Percentiles rank a stretch among this genome's conserved stretches.
Conservation (phyloP, 2,329 filamentous ascomycete species). For the Aaosphaeria arxii region DNA sequence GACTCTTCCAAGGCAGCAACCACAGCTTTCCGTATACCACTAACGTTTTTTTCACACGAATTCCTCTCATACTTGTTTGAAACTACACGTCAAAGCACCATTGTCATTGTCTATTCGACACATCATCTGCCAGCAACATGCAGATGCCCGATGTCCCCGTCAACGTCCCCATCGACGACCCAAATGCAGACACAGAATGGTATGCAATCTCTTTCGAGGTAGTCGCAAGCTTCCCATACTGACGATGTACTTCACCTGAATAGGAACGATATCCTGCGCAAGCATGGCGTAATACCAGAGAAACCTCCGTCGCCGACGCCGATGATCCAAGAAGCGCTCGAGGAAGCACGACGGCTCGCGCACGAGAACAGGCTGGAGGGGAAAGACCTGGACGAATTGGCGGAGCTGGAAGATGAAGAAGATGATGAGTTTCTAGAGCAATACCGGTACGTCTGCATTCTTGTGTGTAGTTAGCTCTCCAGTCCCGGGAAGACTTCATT, state of each 20-base stretch:
- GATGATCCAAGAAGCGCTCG: slow-evolving; percentile 90
- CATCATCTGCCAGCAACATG: slow-evolving; percentile 10
- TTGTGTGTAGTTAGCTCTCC: too few relatives aligned
- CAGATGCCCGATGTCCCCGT: slow-evolving; percentile 55
- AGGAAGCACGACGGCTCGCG: slow-evolving; percentile 77
- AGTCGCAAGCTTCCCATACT: background rate
- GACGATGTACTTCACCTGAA: background rate
- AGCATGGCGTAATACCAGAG: slow-evolving; percentile 96
- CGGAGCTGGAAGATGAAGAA: slow-evolving; percentile 91
- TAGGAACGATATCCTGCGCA: slow-evolving; percentile 97
- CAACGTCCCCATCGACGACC: slow-evolving; percentile 86
- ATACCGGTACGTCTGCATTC: slow-evolving; percentile 58
- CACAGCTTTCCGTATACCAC: too few relatives aligned
- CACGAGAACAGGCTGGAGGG: slow-evolving; percentile 92
- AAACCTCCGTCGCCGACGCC: slow-evolving; percentile 94
- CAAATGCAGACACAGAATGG: slow-evolving; percentile 98
- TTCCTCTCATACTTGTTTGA: too few relatives aligned
- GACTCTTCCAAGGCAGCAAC: too few relatives aligned
- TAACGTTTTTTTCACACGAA: too few relatives aligned
- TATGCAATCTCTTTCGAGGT: slow-evolving; percentile 30
- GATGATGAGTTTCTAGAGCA: slow-evolving; percentile 87
- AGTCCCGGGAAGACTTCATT: too few relatives aligned
- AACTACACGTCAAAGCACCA: too few relatives aligned
- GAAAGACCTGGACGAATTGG: slow-evolving; percentile 90
- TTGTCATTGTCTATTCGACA: too few relatives aligned